Evolutionary conservation across 768 basidiomycete genomes (phyloP).

Genomic region (Tulasnella calospora): DNA sequence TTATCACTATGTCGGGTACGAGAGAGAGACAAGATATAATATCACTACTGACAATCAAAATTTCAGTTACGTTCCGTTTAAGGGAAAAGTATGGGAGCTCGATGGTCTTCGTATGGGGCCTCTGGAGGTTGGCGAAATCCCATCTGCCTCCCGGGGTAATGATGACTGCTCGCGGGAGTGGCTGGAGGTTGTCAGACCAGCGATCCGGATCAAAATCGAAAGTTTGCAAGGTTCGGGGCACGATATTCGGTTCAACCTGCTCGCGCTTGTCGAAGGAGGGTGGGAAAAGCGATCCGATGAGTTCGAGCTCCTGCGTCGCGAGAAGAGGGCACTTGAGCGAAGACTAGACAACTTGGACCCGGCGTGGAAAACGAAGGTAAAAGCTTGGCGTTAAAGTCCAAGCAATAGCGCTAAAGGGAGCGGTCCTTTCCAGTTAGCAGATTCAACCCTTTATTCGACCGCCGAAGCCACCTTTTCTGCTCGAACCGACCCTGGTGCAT

Average conservation of each 20-base stretch:
- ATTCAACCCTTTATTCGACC: slow-evolving; percentile 37
- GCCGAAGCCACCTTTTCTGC: slow-evolving; percentile 37
- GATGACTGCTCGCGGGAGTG: slow-evolving; percentile 38
- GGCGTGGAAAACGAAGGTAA: slow-evolving; percentile 41
- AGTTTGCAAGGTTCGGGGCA: slow-evolving; percentile 35
- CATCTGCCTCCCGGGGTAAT: neutral
- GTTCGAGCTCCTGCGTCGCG: slow-evolving; percentile 51
- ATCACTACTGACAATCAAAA: neutral
- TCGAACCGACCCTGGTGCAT: neutral
- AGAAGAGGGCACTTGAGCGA: slow-evolving; percentile 45
- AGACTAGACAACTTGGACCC: slow-evolving; percentile 37
- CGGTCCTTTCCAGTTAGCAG: slow-evolving; percentile 38
- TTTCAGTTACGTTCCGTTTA: slow-evolving; percentile 41
- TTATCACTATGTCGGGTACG: slow-evolving; percentile 64
- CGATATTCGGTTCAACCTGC: slow-evolving; percentile 56
- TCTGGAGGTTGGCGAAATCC: slow-evolving; percentile 57
- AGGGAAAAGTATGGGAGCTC: slow-evolving; percentile 66
- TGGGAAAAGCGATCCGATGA: slow-evolving; percentile 46
- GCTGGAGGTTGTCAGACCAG: slow-evolving; percentile 61
- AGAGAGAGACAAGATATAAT: neutral
- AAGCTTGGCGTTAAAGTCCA: neutral
- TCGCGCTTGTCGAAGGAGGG: slow-evolving; percentile 57
- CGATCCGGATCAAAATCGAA: slow-evolving; percentile 57
- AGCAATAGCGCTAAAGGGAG: neutral
- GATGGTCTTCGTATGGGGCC: slow-evolving; percentile 60